Percentiles rank a stretch among this genome's conserved stretches.
Conservation (phyloP, 768 basidiomycete genomes). For the Naganishia vaughanmartiniae region DNA sequence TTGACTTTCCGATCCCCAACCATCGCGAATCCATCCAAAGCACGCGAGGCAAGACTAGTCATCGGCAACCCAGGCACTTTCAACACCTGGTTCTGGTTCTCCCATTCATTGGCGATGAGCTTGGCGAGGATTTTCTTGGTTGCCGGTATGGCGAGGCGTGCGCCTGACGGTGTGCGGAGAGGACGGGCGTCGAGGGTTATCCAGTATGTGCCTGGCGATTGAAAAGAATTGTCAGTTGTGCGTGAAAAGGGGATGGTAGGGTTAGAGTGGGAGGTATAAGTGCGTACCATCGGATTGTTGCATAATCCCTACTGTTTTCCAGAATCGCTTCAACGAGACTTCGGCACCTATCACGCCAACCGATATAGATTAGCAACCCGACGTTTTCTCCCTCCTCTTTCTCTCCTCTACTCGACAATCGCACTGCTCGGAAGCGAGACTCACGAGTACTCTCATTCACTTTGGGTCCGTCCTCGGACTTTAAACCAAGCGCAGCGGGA, state of each 20-base stretch:
- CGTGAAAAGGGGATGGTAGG: constrained; percentile 16
- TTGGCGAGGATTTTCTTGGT: constrained; percentile 72
- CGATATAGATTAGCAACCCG: too few species aligned
- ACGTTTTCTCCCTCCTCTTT: background rate
- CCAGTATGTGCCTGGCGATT: constrained; percentile 51
- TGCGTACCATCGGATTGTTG: constrained; percentile 54
- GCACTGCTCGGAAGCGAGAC: too few species aligned
- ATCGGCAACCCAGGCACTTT: constrained; percentile 89
- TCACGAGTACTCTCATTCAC: constrained; percentile 23
- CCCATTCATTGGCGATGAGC: constrained; percentile 93
- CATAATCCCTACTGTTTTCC: constrained; percentile 84
- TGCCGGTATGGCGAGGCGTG: constrained; percentile 67
- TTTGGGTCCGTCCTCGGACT: background rate
- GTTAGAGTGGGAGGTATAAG: constrained; percentile 5
- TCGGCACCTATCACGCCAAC: constrained; percentile 67
- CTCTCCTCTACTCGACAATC: background rate
- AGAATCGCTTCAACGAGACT: constrained; percentile 81
- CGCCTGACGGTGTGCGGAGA: constrained; percentile 85
- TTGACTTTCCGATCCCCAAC: constrained; percentile 36
- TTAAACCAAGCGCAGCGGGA: background rate
- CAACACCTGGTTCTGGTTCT: constrained; percentile 77
- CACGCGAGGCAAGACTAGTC: constrained; percentile 85
- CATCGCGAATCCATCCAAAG: constrained; percentile 73
- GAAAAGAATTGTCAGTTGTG: constrained; percentile 38
- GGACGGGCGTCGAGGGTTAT: constrained; percentile 78